A percentile compares a stretch with the other conserved stretches of the same genome.
These are phyloP conservation scores for Pelargonium australe DNA, from an alignment of 441 rosid species.

Conservation along the genomic window DNA sequence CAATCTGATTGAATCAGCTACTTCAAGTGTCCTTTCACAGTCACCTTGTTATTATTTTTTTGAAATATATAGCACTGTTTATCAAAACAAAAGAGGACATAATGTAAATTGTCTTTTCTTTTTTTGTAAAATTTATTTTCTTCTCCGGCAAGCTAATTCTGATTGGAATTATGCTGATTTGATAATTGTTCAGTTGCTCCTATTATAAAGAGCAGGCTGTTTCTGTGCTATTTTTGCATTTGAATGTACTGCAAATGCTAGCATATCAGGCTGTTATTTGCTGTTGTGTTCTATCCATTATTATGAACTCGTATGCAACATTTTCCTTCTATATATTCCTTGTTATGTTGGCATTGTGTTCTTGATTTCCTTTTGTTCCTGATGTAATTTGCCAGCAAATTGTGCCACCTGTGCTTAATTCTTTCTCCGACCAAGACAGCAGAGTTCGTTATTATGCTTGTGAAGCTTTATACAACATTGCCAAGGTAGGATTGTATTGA, in stretches of 20 bases:
- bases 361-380: conserved; percentile 17
- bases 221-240: neutral
- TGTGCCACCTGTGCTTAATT: conserved; percentile 88
- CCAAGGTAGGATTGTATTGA: conserved; percentile 53
- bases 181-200: neutral
- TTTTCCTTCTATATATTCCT: neutral
- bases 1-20: neutral
- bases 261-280: neutral
- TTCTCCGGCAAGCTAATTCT: neutral
- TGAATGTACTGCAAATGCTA: neutral
- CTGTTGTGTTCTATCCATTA: neutral
- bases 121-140: neutral
- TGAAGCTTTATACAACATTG: conserved; percentile 98
- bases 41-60: neutral
- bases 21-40: neutral
- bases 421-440: conserved; percentile 96
- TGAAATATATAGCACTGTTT: neutral
- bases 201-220: neutral
- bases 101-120: neutral
- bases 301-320: neutral
- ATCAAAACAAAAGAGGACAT: neutral
- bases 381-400: conserved; percentile 62
- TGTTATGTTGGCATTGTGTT: conserved; percentile 1
- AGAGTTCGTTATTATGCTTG: conserved; percentile 99
- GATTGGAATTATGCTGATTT: neutral